Base-by-base conservation (phyloP, 1,284 basidiomycete genomes). In the Leccinum fuscescens region DNA sequence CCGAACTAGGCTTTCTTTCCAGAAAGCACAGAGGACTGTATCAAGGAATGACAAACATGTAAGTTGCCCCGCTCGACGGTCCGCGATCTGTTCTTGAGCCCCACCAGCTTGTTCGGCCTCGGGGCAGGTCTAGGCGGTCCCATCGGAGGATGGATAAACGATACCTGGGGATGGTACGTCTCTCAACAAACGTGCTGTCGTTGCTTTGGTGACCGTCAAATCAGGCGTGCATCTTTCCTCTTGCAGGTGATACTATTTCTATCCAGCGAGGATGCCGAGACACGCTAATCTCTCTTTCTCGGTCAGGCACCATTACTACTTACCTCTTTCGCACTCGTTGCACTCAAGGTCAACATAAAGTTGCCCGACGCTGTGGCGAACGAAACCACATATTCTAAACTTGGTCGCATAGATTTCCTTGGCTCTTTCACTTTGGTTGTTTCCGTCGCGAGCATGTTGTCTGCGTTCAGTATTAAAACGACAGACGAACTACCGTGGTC, bases 1-100 rank as follows among this genome's bases (percentile, higher is more conserved):
- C 11, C 27, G n/a, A 3, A 24, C 56, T 31, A 20, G 35, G 6
- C 29, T 1, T 46, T 9, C 52, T 52, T 14, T 57, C 39, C 61
- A 94, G 93, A 67, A 90, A 90, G 69, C 87, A 92, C 62, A 83
- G 94, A 64, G 93, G 93, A 3, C 77, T 96, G 39, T 95, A 94
- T 72, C 94, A 96, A 76, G 94, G 93, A 58, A 83, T 93, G 79
- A 87, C 88, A 29, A 95, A 94, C 72, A 86, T 95, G 90, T 88
- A 78, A 71, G 80, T 76, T 67, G 37, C 65, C 55, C 44, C 57
- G 22, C 33, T 49, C 12, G 24, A 15, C 54, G 24, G 46, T 57
- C 62, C 46, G 39, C 9, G 14, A 5, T 55, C 62, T n/a, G 55
- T 50, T 58, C 58, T 64, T 63, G 44, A 66, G 37, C 62, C 6